Percentiles rank a stretch among this genome's conserved stretches.
These are phyloP conservation scores for Paramyrothecium sp. DNA, from an alignment of 2,329 filamentous ascomycete species.

Conservation along the genomic window DNA sequence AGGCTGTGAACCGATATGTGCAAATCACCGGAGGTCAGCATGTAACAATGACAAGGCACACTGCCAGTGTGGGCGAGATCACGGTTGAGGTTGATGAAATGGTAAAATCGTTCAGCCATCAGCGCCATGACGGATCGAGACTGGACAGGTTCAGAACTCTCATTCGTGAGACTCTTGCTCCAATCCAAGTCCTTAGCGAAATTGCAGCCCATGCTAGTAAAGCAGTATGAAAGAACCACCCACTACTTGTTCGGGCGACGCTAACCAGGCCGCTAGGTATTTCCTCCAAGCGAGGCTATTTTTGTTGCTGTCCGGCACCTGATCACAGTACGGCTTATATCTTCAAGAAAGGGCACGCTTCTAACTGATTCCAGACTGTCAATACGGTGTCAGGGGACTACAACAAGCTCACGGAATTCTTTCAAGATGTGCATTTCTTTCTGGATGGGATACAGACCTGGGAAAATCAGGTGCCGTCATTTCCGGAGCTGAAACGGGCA, in stretches of 20 bases:
- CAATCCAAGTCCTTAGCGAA: constrained; percentile 6
- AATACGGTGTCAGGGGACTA: constrained; percentile 6
- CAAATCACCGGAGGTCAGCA: neutral
- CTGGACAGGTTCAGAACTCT: constrained; percentile 7
- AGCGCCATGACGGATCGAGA: constrained; percentile 4
- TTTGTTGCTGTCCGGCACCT: constrained; percentile 8
- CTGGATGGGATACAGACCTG: constrained; percentile 5
- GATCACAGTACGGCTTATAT: constrained; percentile 4
- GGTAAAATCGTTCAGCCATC: neutral
- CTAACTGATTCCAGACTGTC: constrained; percentile 4
- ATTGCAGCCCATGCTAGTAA: constrained; percentile 7
- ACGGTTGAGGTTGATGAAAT: constrained; percentile 1
- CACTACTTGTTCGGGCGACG: neutral
- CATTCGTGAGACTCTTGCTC: constrained; percentile 5
- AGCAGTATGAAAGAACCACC: constrained; percentile 2
- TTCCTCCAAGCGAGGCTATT: constrained; percentile 8
- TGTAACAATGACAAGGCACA: neutral
- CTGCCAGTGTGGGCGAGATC: neutral
- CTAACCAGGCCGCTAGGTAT: constrained; percentile 4
- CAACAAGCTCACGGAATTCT: constrained; percentile 7
- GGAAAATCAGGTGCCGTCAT: constrained; percentile 5
- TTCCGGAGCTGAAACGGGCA: constrained; percentile 4
- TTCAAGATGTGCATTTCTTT: constrained; percentile 9
- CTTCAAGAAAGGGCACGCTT: neutral
- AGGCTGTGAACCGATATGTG: neutral